Evolutionary conservation across 140 eudicot genomes (phyloP).

Genomic region (Senecio squalidus): DNA sequence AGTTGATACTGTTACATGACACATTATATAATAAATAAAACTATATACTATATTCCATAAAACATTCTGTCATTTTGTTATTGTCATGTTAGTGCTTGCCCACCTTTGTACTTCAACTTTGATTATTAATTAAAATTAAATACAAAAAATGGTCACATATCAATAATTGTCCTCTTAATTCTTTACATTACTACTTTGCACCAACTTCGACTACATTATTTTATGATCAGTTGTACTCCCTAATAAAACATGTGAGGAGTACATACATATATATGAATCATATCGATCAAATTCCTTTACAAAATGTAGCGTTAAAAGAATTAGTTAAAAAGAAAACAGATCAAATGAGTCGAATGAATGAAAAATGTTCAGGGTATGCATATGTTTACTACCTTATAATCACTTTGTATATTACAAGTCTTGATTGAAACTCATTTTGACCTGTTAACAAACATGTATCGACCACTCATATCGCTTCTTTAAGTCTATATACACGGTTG

Average conservation of each 20-base stretch:
- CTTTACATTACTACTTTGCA: conserved; percentile 9
- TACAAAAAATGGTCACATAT: conserved; percentile 2
- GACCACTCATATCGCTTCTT: background rate
- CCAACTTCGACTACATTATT: conserved; percentile 2
- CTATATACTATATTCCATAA: background rate
- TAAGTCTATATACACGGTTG: no score
- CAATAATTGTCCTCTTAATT: conserved; percentile 9
- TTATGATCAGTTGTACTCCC: background rate
- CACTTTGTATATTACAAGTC: background rate
- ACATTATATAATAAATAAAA: no score
- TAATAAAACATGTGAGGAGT: background rate
- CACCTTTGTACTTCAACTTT: conserved; percentile 6
- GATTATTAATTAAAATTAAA: conserved; percentile 5
- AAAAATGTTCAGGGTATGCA: background rate
- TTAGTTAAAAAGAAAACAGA: no score
- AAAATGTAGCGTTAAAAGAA: background rate
- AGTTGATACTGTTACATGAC: no score
- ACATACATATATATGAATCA: background rate
- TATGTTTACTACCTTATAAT: background rate
- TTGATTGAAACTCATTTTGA: background rate
- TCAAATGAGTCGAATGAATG: background rate
- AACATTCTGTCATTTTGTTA: no score
- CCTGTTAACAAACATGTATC: background rate
- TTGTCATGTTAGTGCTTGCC: conserved; percentile 9
- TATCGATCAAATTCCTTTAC: no score